A percentile compares a stretch with the other conserved stretches of the same genome.
phyloP scores from a whole-genome alignment of 495 filamentous ascomycete species.

The Coniosporium apollinis region DNA sequence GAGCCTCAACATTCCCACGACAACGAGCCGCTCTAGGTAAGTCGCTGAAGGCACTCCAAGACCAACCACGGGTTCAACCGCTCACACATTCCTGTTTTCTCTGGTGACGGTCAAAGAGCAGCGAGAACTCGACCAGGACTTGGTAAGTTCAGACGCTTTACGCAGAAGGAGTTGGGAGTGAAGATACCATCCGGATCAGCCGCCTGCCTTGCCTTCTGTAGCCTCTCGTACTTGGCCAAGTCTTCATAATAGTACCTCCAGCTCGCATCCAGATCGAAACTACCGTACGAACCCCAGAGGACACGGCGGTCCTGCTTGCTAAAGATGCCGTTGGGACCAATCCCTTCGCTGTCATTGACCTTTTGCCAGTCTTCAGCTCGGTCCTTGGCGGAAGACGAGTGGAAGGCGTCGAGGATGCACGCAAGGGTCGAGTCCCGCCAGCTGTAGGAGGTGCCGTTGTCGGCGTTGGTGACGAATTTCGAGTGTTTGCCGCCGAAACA shows the following conservation, averaged over 20 bases:
- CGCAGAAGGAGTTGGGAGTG: conserved; percentile 23
- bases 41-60: too few relatives aligned
- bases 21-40: too few relatives aligned
- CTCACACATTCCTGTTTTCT: too few relatives aligned
- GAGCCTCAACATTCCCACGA: too few relatives aligned
- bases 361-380: conserved; percentile 24
- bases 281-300: conserved; percentile 25
- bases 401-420: conserved; percentile 23
- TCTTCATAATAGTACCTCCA: conserved; percentile 26
- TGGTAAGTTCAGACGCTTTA: too few relatives aligned
- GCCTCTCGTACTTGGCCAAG: conserved; percentile 23
- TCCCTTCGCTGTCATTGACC: conserved; percentile 20
- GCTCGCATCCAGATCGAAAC: conserved; percentile 19
- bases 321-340: conserved; percentile 21
- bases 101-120: too few relatives aligned
- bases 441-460: conserved; percentile 25
- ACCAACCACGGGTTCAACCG: too few relatives aligned
- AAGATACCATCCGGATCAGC: conserved; percentile 24
- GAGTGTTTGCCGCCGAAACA: conserved; percentile 25
- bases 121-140: too few relatives aligned
- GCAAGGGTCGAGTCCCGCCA: conserved; percentile 25
- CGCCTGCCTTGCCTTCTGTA: conserved; percentile 18
- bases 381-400: conserved; percentile 13
- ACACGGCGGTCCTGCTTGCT: conserved; percentile 24
- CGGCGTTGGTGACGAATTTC: conserved; percentile 21